Conservation (phyloP, 139 green algal species). For the Auxenochlorella pyrenoidosa region DNA sequence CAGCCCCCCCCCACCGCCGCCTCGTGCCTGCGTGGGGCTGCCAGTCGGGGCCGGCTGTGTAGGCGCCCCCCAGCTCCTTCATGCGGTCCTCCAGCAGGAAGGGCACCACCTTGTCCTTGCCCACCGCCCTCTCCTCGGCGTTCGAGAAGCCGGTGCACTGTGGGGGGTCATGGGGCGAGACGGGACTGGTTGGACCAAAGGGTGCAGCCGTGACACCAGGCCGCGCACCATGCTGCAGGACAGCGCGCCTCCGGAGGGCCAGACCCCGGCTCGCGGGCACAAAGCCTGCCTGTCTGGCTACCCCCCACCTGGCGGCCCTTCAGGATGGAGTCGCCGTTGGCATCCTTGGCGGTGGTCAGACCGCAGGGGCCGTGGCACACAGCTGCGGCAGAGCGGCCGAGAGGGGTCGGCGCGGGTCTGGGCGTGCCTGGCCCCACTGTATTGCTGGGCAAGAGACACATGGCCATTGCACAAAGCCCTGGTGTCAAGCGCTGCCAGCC, state of each 20-base stretch:
- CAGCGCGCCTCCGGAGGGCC: not conserved
- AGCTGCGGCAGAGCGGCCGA: conserved; percentile 24
- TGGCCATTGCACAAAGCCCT: too few relatives aligned
- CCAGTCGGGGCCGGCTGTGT: conserved; percentile 44
- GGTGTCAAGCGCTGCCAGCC: too few relatives aligned
- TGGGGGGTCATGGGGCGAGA: not conserved
- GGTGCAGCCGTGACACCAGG: not conserved
- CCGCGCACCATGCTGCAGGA: not conserved
- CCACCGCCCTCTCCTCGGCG: conserved; percentile 52
- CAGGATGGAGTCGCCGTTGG: conserved; percentile 49
- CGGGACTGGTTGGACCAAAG: not conserved
- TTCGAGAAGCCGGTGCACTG: conserved; percentile 51
- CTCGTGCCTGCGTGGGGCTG: not conserved
- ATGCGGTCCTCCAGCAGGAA: conserved; percentile 54
- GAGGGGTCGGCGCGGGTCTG: too few relatives aligned
- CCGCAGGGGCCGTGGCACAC: conserved; percentile 57
- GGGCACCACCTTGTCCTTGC: conserved; percentile 47
- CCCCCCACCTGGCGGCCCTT: conserved; percentile 49
- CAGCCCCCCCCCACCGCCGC: not conserved
- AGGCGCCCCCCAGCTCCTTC: conserved; percentile 52
- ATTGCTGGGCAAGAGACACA: too few relatives aligned
- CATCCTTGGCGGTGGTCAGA: conserved; percentile 31
- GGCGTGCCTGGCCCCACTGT: too few relatives aligned
- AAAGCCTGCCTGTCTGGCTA: too few relatives aligned
- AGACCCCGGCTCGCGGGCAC: too few relatives aligned